These are phyloP conservation scores for Verbascum thapsus DNA, from an alignment of 257 asterid species.

Conservation along the genomic window DNA sequence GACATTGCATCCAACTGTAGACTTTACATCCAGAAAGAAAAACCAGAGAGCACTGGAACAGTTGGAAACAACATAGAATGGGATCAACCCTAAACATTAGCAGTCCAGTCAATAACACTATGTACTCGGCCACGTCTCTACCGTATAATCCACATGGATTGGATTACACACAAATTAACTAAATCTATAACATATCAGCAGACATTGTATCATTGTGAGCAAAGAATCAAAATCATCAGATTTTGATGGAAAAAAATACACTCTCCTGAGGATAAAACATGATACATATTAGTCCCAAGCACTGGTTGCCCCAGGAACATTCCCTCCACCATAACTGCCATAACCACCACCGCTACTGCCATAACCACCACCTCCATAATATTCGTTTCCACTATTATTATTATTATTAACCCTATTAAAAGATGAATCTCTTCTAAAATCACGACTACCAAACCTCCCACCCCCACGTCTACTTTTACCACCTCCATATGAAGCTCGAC, in stretches of 20 bases:
- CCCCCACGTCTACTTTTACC: constrained; percentile 71
- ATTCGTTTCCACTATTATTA: constrained; percentile 40
- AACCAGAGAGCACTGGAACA: background rate
- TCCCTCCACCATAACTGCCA: constrained; percentile 45
- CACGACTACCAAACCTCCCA: constrained; percentile 77
- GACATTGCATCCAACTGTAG: background rate
- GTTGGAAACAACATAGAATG: background rate
- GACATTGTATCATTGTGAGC: constrained; percentile 20
- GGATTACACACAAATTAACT: constrained; percentile 29
- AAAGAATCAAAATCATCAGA: constrained; percentile 34
- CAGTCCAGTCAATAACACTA: constrained; percentile 26
- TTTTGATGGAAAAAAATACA: constrained; percentile 32
- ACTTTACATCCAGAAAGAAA: background rate
- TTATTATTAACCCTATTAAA: constrained; percentile 50
- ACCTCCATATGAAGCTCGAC: constrained; percentile 60
- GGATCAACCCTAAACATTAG: constrained; percentile 21
- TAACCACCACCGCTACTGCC: constrained; percentile 39
- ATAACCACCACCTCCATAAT: constrained; percentile 42
- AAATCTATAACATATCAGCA: constrained; percentile 22
- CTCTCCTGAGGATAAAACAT: constrained; percentile 23
- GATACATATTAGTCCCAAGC: constrained; percentile 58
- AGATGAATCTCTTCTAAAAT: constrained; percentile 66
- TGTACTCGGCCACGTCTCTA: constrained; percentile 26
- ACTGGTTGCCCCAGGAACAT: constrained; percentile 49
- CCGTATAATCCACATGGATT: constrained; percentile 34